phyloP scores from a whole-genome alignment of 2,329 filamentous ascomycete genomes.

The Teratosphaeriaceae sp. region DNA sequence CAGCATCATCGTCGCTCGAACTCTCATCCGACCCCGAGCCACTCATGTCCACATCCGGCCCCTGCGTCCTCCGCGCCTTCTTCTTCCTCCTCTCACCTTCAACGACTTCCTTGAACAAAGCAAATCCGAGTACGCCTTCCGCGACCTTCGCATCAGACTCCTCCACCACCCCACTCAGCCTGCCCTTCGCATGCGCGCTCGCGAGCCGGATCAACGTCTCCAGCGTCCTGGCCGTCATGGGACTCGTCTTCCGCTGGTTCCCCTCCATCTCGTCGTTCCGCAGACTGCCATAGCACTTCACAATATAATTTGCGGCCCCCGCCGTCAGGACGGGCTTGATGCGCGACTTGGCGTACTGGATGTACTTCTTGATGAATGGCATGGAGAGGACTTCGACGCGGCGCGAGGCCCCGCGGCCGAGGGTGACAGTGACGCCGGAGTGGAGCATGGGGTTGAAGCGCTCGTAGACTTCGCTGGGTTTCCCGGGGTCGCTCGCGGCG shows the following conservation, averaged over 20 bases:
- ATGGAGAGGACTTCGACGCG: slow-evolving; percentile 88
- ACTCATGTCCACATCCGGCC: slow-evolving; percentile 49
- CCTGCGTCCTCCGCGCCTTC: slow-evolving; percentile 58
- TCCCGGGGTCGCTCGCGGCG: slow-evolving; percentile 66
- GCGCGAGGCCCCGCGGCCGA: slow-evolving; percentile 66
- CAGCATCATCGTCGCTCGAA: slow-evolving; percentile 54
- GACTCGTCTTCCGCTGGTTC: slow-evolving; percentile 87
- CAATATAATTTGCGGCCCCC: slow-evolving; percentile 85
- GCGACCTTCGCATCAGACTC: slow-evolving; percentile 82
- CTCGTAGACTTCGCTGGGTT: slow-evolving; percentile 83
- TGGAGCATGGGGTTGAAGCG: slow-evolving; percentile 97
- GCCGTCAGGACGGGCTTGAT: slow-evolving; percentile 87
- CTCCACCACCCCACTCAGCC: slow-evolving; percentile 81
- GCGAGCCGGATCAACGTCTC: slow-evolving; percentile 98
- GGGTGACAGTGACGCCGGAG: slow-evolving; percentile 73
- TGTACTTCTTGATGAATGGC: slow-evolving; percentile 98
- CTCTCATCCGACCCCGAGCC: slow-evolving; percentile 49
- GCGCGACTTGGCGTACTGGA: slow-evolving; percentile 92
- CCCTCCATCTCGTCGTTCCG: slow-evolving; percentile 94
- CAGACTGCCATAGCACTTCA: slow-evolving; percentile 82
- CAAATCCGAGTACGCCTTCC: slow-evolving; percentile 85
- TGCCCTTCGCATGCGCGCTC: slow-evolving; percentile 89
- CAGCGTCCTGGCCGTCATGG: slow-evolving; percentile 92
- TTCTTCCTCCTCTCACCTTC: slow-evolving; percentile 70
- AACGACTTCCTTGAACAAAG: slow-evolving; percentile 93